These are phyloP conservation scores for Cryptococcus floricola DNA, from an alignment of 1,284 basidiomycete species.

Conservation along the genomic window DNA sequence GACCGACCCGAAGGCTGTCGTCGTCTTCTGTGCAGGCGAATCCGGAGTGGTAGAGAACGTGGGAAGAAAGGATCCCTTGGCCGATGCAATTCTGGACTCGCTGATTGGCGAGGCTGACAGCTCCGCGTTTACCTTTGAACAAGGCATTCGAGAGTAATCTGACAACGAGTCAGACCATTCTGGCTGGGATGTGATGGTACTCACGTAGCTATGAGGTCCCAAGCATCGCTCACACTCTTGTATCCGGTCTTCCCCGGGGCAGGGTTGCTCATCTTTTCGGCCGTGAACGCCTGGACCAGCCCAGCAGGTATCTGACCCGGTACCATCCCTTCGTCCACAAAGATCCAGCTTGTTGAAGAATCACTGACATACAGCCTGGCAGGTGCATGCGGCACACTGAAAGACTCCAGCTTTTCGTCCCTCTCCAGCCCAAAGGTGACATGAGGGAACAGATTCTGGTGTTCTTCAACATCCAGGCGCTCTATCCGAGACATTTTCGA, in stretches of 20 bases:
- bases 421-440: conserved; percentile 16
- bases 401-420: conserved; percentile 7
- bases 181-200: conserved; percentile 1
- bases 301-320: conserved; percentile 33
- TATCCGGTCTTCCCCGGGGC: conserved; percentile 11
- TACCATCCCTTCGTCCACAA: conserved; percentile 29
- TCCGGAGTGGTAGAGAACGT: conserved; percentile 35
- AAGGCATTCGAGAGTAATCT: conserved; percentile 40
- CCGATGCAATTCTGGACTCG: conserved; percentile 33
- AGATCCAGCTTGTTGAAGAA: conserved; percentile 30
- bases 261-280: conserved; percentile 37
- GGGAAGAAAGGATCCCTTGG: conserved; percentile 26
- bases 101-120: conserved; percentile 35
- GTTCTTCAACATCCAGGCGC: conserved; percentile 23
- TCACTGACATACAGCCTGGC: conserved; percentile 29
- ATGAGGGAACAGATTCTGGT: conserved; percentile 32
- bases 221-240: conserved; percentile 32
- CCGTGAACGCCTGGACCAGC: conserved; percentile 27
- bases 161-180: neutral
- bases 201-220: conserved; percentile 33
- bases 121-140: conserved; percentile 39
- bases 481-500: conserved; percentile 18
- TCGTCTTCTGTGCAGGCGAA: conserved; percentile 36
- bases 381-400: conserved; percentile 4
- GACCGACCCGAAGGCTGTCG: conserved; percentile 36